Evolutionary conservation across 805 yeast genomes (phyloP), one percentile per base, ranked within the genome.

Genomic region (Candida schatavii): DNA sequence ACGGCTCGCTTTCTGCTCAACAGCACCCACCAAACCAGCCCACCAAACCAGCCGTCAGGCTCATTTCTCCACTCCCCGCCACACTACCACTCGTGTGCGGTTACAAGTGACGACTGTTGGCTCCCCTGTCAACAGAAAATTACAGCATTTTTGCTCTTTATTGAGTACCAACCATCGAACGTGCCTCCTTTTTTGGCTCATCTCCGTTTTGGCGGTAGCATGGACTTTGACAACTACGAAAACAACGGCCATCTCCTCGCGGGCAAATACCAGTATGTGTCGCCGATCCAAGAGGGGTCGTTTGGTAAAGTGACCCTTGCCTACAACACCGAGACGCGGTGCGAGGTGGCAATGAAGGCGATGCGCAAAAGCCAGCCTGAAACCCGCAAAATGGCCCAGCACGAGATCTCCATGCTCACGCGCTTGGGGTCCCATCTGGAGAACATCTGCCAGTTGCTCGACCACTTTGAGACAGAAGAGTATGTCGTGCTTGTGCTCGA

Each of bases 241-340:
- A 40, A 39, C 21, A 44, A 44, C 14, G 41, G 32, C 25, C 23
- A 13, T 25, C 49, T 64, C 13, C 56, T 78, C 27, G 58, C 59
- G 17, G 54, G 63, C 47, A 61, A 67, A 34, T 80, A 80, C 61
- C 55, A 56, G 38, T 71, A 68, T 43, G 44, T 77, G 27, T 53
- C 59, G 17, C 65, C 68, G 50, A 61, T 79, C 42, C 83, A 78
- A 54, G 70, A 68, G 28, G 87, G 86, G 3, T 72, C 85, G 2
- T 81, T 78, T 57, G 86, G 86, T 17, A 70, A 70, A 43, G 87
- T 81, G 2, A 64, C 81, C 2, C 66, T 76, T 38, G 84, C 83
- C 1, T 42, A 60, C 5, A 78, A 81, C 51, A 43, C 51, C 2
- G 33, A 42, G 14, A 47, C 55, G 9, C 56, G 62, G 31, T 39